These are phyloP conservation scores for Nepenthes mirabilis DNA, from an alignment of 148 eudicot species.

Conservation along the genomic window DNA sequence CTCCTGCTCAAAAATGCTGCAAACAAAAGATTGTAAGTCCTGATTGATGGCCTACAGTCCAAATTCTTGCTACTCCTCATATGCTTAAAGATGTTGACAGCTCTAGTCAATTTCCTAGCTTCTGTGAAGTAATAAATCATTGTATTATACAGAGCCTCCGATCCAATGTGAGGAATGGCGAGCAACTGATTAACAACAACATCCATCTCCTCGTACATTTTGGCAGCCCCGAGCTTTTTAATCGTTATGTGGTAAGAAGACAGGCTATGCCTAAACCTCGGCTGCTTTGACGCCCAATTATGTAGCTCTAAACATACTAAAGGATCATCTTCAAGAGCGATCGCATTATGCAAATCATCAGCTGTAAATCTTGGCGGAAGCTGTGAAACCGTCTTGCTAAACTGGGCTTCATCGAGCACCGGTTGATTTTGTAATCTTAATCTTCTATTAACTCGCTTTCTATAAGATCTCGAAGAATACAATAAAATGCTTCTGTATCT, in stretches of 20 bases:
- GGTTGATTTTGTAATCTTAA: conserved; percentile 33
- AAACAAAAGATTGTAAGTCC: conserved; percentile 66
- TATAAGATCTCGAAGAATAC: conserved; percentile 32
- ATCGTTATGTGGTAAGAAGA: conserved; percentile 47
- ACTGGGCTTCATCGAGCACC: conserved; percentile 39
- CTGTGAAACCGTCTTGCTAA: conserved; percentile 31
- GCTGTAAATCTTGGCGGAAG: conserved; percentile 74
- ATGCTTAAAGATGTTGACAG: conserved; percentile 54
- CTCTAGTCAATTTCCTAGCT: conserved; percentile 61
- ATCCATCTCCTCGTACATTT: conserved; percentile 74
- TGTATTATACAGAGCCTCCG: conserved; percentile 60
- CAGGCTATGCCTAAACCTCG: conserved; percentile 53
- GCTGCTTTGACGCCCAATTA: conserved; percentile 60
- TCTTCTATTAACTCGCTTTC: conserved; percentile 39
- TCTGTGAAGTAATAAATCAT: conserved; percentile 62
- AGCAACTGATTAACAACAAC: conserved; percentile 53
- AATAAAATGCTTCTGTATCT: conserved; percentile 4
- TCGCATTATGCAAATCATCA: conserved; percentile 42
- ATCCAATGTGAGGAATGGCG: conserved; percentile 45
- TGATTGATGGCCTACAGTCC: conserved; percentile 55
- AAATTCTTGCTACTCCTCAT: conserved; percentile 39
- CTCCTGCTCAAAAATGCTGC: conserved; percentile 61
- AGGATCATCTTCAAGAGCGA: conserved; percentile 42
- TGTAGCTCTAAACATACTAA: conserved; percentile 63
- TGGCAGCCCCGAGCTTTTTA: conserved; percentile 62